These are phyloP conservation scores for Brassica juncea DNA, from an alignment of 345 rosid species.

Conservation along the genomic window DNA sequence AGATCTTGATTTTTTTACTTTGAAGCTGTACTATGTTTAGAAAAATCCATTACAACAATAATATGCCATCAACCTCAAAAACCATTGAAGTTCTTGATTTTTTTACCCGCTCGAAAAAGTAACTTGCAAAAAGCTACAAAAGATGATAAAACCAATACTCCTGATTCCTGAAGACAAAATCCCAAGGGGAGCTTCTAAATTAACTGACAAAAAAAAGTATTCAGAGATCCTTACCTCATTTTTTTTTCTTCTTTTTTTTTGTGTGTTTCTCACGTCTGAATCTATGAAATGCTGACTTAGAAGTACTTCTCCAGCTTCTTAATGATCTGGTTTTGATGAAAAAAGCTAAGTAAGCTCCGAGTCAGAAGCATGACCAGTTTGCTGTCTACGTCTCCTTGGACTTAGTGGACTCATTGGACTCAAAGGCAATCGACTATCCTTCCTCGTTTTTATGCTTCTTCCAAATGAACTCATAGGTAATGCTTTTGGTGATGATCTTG, in stretches of 20 bases:
- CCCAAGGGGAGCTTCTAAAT: neutral
- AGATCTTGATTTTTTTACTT: neutral
- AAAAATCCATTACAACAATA: neutral
- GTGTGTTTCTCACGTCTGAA: neutral
- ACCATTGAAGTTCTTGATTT: slow-evolving; percentile 2
- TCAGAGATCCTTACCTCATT: slow-evolving; percentile 6
- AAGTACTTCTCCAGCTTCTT: too few relatives aligned
- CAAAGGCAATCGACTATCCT: slow-evolving; percentile 32
- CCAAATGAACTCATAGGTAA: slow-evolving; percentile 42
- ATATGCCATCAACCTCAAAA: neutral
- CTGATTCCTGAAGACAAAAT: neutral
- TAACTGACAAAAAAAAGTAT: slow-evolving; percentile 2
- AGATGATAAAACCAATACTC: neutral
- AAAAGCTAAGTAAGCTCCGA: slow-evolving; percentile 38
- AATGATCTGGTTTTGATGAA: neutral
- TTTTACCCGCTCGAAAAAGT: neutral
- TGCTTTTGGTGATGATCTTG: slow-evolving; percentile 35
- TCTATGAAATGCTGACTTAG: too few relatives aligned
- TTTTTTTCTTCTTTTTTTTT: neutral
- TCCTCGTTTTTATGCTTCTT: slow-evolving; percentile 38
- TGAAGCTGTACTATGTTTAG: neutral
- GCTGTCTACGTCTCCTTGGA: slow-evolving; percentile 39
- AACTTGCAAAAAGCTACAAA: neutral
- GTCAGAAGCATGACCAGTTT: slow-evolving; percentile 41
- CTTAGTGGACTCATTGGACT: slow-evolving; percentile 42